Conservation (phyloP, 345 rosid genomes). For the Turritis glabra region DNA sequence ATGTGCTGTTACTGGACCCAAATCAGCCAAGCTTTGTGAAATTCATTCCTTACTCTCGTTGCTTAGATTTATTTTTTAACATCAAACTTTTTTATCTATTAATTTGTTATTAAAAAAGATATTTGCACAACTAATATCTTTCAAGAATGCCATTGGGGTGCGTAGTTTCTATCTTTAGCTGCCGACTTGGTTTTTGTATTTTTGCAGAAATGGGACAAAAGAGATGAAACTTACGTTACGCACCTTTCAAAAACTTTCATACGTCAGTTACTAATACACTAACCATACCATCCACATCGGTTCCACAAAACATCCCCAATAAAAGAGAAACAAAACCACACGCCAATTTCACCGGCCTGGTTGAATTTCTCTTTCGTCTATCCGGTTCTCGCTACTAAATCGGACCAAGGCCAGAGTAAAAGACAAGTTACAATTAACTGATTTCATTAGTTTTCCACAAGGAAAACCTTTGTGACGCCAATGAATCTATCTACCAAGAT, state of each 20-base stretch:
- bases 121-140: background rate
- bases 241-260: background rate
- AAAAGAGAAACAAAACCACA: slow-evolving; percentile 9
- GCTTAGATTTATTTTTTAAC: background rate
- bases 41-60: background rate
- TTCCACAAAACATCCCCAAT: background rate
- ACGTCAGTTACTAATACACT: background rate
- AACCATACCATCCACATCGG: background rate
- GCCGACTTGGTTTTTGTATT: background rate
- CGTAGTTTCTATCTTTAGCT: background rate
- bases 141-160: background rate
- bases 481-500: slow-evolving; percentile 3
- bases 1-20: background rate
- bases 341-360: slow-evolving; percentile 14
- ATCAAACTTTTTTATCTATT: too few species aligned
- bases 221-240: background rate
- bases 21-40: background rate
- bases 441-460: background rate
- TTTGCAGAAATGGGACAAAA: background rate
- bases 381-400: background rate
- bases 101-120: background rate
- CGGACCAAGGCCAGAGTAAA: slow-evolving; percentile 8
- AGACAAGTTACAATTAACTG: background rate
- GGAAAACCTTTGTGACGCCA: slow-evolving; percentile 1
- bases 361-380: background rate